Evolutionary conservation across 768 basidiomycete genomes (phyloP).

Genomic region (Tephrocybe sp.): DNA sequence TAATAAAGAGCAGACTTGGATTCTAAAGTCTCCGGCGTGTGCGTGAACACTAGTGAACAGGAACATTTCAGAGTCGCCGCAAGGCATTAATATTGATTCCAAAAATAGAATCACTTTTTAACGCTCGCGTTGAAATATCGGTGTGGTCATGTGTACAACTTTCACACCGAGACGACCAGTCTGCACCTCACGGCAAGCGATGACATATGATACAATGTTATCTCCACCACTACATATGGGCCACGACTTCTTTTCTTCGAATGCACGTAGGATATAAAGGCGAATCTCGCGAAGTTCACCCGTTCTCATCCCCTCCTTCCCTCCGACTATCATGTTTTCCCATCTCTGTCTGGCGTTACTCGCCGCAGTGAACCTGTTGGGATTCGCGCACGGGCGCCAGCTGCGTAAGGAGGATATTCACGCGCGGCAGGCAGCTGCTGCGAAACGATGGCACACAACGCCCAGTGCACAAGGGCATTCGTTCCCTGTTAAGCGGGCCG

Average conservation of each 20-base stretch:
- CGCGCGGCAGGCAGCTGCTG: constrained; percentile 47
- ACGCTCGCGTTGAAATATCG: background rate
- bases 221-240: constrained; percentile 4
- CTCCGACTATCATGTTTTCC: constrained; percentile 13
- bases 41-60: too few species aligned
- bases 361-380: constrained; percentile 15
- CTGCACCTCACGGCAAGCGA: background rate
- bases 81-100: background rate
- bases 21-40: too few species aligned
- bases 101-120: background rate
- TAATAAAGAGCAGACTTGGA: too few species aligned
- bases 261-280: constrained; percentile 4
- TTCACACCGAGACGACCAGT: background rate
- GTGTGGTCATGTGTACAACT: constrained; percentile 3
- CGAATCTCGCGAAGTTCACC: background rate
- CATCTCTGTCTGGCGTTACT: constrained; percentile 18
- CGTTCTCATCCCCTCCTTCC: background rate
- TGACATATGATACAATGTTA: background rate
- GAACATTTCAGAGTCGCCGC: too few species aligned
- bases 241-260: background rate
- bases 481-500: constrained; percentile 16
- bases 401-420: constrained; percentile 43
- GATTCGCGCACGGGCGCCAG: constrained; percentile 27
- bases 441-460: constrained; percentile 34
- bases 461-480: constrained; percentile 14